Evolutionary conservation across 2,329 filamentous ascomycete species (phyloP).

Genomic region (Trichoderma sp.): DNA sequence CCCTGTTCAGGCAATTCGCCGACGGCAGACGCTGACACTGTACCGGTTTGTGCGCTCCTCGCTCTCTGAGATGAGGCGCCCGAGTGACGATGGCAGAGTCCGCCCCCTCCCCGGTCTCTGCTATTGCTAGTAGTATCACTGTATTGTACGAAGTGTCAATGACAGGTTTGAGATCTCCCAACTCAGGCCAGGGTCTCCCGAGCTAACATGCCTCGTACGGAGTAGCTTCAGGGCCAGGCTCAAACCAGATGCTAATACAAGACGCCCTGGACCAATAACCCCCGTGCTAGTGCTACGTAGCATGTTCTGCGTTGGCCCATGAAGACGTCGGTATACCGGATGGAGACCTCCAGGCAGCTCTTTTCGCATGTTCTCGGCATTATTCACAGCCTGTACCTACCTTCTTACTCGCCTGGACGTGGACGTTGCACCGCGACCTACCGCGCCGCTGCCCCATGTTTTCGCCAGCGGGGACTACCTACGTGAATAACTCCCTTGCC

Average conservation of each 20-base stretch:
- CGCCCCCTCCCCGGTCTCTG: too few relatives aligned
- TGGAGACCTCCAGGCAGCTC: slow-evolving; percentile 8
- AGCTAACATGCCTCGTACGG: slow-evolving; percentile 9
- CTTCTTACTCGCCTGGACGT: not conserved
- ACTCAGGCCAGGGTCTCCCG: slow-evolving; percentile 1
- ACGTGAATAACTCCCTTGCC: slow-evolving; percentile 17
- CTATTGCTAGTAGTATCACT: too few relatives aligned
- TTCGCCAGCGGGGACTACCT: slow-evolving; percentile 14
- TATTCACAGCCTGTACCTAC: slow-evolving; percentile 1
- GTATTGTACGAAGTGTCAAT: not conserved
- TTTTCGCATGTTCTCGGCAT: not conserved
- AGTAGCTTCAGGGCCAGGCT: not conserved
- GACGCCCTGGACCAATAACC: not conserved
- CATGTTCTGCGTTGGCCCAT: slow-evolving; percentile 5
- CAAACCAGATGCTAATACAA: not conserved
- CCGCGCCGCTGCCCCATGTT: slow-evolving; percentile 9
- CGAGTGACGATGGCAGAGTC: too few relatives aligned
- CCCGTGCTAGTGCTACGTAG: slow-evolving; percentile 14
- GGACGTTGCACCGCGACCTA: slow-evolving; percentile 4
- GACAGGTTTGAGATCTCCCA: slow-evolving; percentile 21
- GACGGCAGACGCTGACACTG: too few relatives aligned
- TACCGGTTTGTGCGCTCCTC: too few relatives aligned
- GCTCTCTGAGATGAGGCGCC: too few relatives aligned
- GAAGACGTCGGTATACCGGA: not conserved
- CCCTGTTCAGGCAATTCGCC: too few relatives aligned